Percentiles rank a stretch among this genome's conserved stretches.
Evolutionary conservation across 495 filamentous ascomycete genomes (phyloP).

Genomic region (Annulohypoxylon maeteangense): DNA sequence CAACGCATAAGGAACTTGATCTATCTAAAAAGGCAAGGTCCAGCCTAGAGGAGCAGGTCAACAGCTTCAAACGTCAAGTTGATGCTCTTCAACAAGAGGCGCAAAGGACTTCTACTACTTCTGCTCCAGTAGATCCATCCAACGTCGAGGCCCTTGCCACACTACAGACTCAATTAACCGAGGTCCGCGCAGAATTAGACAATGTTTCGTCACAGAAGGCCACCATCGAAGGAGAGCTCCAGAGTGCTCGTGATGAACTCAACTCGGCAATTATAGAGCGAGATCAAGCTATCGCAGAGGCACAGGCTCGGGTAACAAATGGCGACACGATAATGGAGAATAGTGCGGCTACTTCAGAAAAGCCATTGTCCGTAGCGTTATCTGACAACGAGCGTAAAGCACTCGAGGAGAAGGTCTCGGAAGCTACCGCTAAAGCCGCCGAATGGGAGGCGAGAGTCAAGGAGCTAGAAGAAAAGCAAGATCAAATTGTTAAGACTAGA

Average conservation of each 20-base stretch:
- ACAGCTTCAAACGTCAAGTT: constrained; percentile 50
- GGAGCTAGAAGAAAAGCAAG: constrained; percentile 63
- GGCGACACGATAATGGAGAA: constrained; percentile 53
- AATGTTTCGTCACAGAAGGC: constrained; percentile 54
- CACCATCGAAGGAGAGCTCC: constrained; percentile 57
- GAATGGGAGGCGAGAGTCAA: constrained; percentile 66
- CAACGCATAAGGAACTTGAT: constrained; percentile 52
- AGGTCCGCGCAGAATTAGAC: constrained; percentile 53
- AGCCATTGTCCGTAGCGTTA: constrained; percentile 44
- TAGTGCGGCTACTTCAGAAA: constrained; percentile 43
- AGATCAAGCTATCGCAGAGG: constrained; percentile 59
- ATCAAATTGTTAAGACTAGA: constrained; percentile 69
- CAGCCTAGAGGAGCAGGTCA: constrained; percentile 52
- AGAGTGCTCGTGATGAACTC: constrained; percentile 56
- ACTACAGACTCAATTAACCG: constrained; percentile 47
- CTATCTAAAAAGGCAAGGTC: constrained; percentile 50
- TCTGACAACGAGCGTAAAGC: constrained; percentile 64
- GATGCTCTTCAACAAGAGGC: constrained; percentile 50
- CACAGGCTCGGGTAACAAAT: constrained; percentile 51
- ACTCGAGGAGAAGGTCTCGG: constrained; percentile 60
- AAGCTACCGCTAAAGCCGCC: constrained; percentile 58
- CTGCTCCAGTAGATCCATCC: constrained; percentile 25
- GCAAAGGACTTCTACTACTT: constrained; percentile 29
- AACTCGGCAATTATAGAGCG: constrained; percentile 55
- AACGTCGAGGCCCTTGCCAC: constrained; percentile 30